Base-by-base conservation (phyloP, 768 basidiomycete genomes). In the Podaxis rugospora region DNA sequence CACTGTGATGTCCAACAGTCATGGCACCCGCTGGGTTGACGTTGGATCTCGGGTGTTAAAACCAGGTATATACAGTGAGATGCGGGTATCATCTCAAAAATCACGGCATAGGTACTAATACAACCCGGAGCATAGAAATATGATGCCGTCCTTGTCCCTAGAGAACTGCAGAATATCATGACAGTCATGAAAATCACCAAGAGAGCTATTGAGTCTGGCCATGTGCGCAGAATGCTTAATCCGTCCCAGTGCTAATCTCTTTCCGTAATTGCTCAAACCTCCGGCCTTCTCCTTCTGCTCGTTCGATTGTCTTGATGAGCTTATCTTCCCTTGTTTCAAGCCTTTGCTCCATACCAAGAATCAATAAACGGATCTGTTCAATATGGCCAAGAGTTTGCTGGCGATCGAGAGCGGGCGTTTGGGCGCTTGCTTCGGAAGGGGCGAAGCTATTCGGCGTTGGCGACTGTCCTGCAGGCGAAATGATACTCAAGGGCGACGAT, bases 341-440 rank as follows among this genome's bases (percentile, higher is more conserved):
- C 58, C 87, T 80, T 66, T 90, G 84, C 61, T 90, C 87, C 86
- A 92, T 90, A 0, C 90, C 90, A 14, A 90, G 74, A 16, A 92
- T 80, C 21, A 90, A 72, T 63, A 88, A 70, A 37, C 86, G 81
- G 4, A 90, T 78, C 62, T 89, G 85, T 65, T 90, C 88, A 32
- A 91, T 79, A 59, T 89, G 84, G 2, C 85, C 81, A 4, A 82
- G 68, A 2, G 82, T 77, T 2, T 78, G 78, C 39, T 80, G 78
- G 64, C 65, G 71, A 60, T 70, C 64, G 3, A 62, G 60, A 16
- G 61, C 63, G 21, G 25, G 60, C 16, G 66, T 62, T 49, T 64
- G 58, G 14, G 49, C 49, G 16, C 55, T 49, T 42, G 25, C 46
- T 56, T 61, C 51, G 3, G 44, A 49, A 28, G 58, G 32, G 18